Evolutionary conservation across 345 rosid genomes (phyloP), one percentile per base, ranked within the genome.

Genomic region (Eucalyptus erythrocorys): DNA sequence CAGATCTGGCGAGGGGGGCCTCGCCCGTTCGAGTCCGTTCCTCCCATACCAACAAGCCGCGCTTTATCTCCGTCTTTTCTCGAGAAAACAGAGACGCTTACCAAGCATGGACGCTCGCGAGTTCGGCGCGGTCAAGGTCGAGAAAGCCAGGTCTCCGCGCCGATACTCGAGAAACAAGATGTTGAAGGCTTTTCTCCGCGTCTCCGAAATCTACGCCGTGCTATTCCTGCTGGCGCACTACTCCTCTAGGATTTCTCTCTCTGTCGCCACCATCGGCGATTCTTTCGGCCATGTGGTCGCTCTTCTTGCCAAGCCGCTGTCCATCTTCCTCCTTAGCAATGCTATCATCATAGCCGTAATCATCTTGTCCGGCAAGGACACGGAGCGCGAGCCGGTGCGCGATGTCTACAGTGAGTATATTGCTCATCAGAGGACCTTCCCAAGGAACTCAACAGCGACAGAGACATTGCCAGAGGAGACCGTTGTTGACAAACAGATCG

Each of bases 71-170:
- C 12, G 68, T 13, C 12, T 27, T 61, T 61, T 61, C 68, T 61
- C 34, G 68, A 61, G 68, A 61, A 27, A 61, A 61, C 68, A 30
- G 34, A 61, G 27, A 13, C 68, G 4, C 15, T 12, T 61, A 6
- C 68, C 68, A 27, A 61, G 68, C 68, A 61, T 61, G 68, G 68
- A 27, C 68, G 32, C 68, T 59, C 68, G 32, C 32, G 68, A 59
- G 27, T 84, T 91, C 16, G 87, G 90, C 84, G 87, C 82, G 86
- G 87, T 92, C 45, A 89, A 90, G 43, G 93, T 91, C 16, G 93
- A 92, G 91, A 94, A 94, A 88, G 91, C 92, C 13, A 91, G 92
- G n/a, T 94, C 93, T 86, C 90, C 92, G 88, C 90, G 89, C 84
- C 89, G 57, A 11, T 92, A 88, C 90, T 87, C 87, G 42, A 64